These are phyloP conservation scores for Martiniozyma abietophila DNA, from an alignment of 805 yeast species.

Conservation along the genomic window DNA sequence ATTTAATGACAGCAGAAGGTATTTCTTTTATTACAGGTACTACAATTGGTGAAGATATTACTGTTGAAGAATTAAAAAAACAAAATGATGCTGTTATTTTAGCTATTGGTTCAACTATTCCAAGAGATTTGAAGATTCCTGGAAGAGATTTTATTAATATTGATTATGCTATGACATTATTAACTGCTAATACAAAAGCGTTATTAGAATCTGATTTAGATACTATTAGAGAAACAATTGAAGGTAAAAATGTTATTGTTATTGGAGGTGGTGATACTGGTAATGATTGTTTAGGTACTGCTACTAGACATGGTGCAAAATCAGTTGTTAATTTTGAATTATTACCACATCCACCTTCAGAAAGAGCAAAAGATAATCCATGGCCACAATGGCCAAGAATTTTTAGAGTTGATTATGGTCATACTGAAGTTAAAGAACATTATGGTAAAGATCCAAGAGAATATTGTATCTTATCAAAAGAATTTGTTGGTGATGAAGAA, in stretches of 20 bases:
- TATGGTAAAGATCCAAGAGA: slow-evolving; percentile 98
- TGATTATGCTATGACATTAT: slow-evolving; percentile 89
- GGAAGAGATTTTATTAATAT: slow-evolving; percentile 88
- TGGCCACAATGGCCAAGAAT: slow-evolving; percentile 99
- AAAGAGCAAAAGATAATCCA: slow-evolving; percentile 89
- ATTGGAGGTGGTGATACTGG: slow-evolving; percentile 99
- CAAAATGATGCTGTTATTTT: slow-evolving; percentile 76
- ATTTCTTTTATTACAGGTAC: slow-evolving; percentile 66
- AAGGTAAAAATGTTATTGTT: slow-evolving; percentile 86
- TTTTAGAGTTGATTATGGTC: slow-evolving; percentile 97
- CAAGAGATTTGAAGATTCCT: slow-evolving; percentile 89
- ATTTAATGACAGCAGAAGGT: slow-evolving; percentile 85
- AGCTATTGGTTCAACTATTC: slow-evolving; percentile 93
- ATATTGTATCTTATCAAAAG: slow-evolving; percentile 90
- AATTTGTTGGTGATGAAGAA: slow-evolving; percentile 88
- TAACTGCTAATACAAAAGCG: slow-evolving; percentile 84
- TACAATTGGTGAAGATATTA: slow-evolving; percentile 76
- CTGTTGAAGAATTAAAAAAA: slow-evolving; percentile 57
- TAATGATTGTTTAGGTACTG: slow-evolving; percentile 96
- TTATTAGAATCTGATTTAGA: slow-evolving; percentile 74
- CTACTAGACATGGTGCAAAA: slow-evolving; percentile 94
- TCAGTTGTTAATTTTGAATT: slow-evolving; percentile 91
- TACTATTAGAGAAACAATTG: slow-evolving; percentile 58
- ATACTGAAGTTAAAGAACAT: slow-evolving; percentile 86
- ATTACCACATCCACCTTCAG: slow-evolving; percentile 82